A percentile compares a stretch with the other conserved stretches of the same genome.
Conservation (phyloP, 2,329 filamentous ascomycete species). For the Didymella lethalis region DNA sequence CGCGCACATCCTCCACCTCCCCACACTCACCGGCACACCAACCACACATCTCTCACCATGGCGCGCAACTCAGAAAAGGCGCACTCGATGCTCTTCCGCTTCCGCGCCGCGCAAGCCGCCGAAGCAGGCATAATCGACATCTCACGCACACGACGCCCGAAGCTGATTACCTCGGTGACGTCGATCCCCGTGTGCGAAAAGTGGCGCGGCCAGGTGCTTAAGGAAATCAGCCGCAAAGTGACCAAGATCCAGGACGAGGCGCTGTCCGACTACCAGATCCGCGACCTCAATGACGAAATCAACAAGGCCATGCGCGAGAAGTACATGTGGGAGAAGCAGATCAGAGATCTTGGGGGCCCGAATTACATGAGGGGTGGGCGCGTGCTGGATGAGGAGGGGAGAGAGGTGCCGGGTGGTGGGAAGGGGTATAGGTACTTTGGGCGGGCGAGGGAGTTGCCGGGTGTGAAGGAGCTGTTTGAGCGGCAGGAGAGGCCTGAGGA, state of each 20-base stretch:
- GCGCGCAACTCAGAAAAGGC: conserved; percentile 98
- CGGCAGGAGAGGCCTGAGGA: conserved; percentile 45
- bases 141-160: conserved; percentile 86
- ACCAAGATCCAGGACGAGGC: conserved; percentile 91
- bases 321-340: conserved; percentile 98
- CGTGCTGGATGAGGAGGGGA: conserved; percentile 64
- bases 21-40: neutral
- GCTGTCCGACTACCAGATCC: conserved; percentile 95
- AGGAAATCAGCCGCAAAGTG: conserved; percentile 96
- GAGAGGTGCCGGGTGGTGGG: conserved; percentile 69
- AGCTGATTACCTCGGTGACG: conserved; percentile 85
- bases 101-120: conserved; percentile 95
- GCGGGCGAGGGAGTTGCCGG: conserved; percentile 84
- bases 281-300: conserved; percentile 98
- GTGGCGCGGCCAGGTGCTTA: conserved; percentile 97
- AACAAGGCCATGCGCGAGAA: conserved; percentile 99
- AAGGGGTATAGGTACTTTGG: conserved; percentile 91
- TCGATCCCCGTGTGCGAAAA: conserved; percentile 90
- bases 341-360: conserved; percentile 91
- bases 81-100: conserved; percentile 99
- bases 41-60: conserved; percentile 52
- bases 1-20: neutral
- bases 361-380: conserved; percentile 86
- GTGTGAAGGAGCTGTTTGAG: conserved; percentile 83
- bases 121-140: conserved; percentile 96